Evolutionary conservation across 345 rosid genomes (phyloP), one percentile per base, ranked within the genome.

Genomic region (Gossypium bickii): DNA sequence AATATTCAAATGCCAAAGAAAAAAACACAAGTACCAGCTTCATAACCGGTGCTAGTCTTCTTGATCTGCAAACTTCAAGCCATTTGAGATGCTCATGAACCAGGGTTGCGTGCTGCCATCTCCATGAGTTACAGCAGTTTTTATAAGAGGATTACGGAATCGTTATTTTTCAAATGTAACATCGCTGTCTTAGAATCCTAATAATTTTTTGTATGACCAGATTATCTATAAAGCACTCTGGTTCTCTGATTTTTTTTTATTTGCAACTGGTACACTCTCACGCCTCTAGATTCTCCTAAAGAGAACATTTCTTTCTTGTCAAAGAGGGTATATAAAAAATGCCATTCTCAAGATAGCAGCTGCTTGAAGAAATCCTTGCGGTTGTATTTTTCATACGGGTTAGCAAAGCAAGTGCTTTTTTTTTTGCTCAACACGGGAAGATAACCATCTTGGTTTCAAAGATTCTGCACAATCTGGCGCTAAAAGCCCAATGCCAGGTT

Each of bases 221-320:
- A 34, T 18, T 45, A 45, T 20, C 70, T 12, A 20, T 47, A 47
- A 47, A 48, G 43, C 70, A 53, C 65, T 11, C 29, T 13, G 47
- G 47, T 13, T 20, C 41, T 16, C 4, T 52, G 41, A 34, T 62
- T 56, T 67, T 53, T 53, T 9, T 62, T 56, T 67, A 53, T 68
- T 9, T 72, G 71, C 57, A 51, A 25, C 66, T 27, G 52, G 4
- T 49, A 67, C 48, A 62, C 17, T 49, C 67, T 72, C 74, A 73
- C 77, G 51, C 60, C 55, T 71, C 25, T 38, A 44, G 70, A 53
- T 62, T 67, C 60, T 69, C 74, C 81, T 64, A 73, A 48, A 64
- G 67, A 11, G 20, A 69, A 74, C 63, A 62, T 72, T 64, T 34
- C 56, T 74, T 77, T 77, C 49, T 56, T 64, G 45, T 56, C 69